A percentile compares a stretch with the other conserved stretches of the same genome.
Conservation (phyloP, 2,329 filamentous ascomycete genomes). For the Hypoxylon sp. region DNA sequence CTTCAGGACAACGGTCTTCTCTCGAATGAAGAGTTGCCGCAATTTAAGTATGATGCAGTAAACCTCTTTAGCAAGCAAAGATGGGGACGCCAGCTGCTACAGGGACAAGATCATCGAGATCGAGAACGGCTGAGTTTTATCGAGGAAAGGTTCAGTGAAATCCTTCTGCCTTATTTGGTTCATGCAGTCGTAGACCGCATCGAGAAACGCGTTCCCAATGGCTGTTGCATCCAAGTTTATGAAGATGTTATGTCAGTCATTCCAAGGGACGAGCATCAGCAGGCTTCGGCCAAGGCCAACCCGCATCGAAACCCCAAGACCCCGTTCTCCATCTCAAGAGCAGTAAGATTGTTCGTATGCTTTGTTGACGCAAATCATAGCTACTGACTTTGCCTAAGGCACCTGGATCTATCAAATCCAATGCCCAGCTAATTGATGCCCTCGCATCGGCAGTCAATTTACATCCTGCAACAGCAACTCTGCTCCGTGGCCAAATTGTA, state of each 20-base stretch:
- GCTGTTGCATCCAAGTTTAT: constrained; percentile 24
- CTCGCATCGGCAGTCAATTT: constrained; percentile 26
- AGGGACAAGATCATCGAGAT: neutral
- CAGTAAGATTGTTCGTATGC: constrained; percentile 11
- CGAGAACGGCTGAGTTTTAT: constrained; percentile 8
- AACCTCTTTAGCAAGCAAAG: neutral
- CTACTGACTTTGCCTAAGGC: constrained; percentile 19
- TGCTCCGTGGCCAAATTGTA: constrained; percentile 24
- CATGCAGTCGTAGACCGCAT: constrained; percentile 2
- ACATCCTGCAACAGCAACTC: neutral
- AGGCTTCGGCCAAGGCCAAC: neutral
- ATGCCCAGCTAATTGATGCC: constrained; percentile 36
- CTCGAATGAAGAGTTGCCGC: constrained; percentile 16
- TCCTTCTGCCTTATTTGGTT: neutral
- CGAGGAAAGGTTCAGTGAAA: constrained; percentile 6
- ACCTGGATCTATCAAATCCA: constrained; percentile 29
- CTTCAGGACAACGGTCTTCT: constrained; percentile 22
- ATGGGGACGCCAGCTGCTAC: neutral
- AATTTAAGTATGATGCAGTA: constrained; percentile 14
- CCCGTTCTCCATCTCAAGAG: constrained; percentile 35
- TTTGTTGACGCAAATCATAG: neutral
- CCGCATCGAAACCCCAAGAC: constrained; percentile 12
- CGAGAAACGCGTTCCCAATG: neutral
- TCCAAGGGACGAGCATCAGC: neutral
- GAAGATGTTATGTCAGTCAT: constrained; percentile 25